Evolutionary conservation across 75 land plant species (phyloP).

Genomic region (Gnetum montanum): DNA sequence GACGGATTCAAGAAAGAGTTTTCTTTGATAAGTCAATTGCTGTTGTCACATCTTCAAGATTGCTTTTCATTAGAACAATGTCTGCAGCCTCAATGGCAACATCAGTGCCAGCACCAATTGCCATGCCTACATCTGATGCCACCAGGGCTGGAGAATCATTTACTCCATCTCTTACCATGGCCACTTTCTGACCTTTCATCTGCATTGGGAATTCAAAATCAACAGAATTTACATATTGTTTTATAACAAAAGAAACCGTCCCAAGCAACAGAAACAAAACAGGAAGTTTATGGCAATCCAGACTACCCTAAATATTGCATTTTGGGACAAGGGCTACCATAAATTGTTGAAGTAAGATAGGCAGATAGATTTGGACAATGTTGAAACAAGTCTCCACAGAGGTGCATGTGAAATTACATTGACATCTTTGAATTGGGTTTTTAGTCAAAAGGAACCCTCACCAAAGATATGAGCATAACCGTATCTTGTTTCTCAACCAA

Average conservation of each 20-base stretch:
- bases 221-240: background rate
- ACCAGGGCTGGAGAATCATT: conserved; percentile 93
- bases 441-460: background rate
- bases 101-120: conserved; percentile 97
- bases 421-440: too few relatives aligned
- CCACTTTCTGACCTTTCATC: conserved; percentile 56
- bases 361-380: background rate
- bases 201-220: background rate
- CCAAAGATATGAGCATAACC: background rate
- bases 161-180: conserved; percentile 95
- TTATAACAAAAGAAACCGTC: conserved; percentile 4
- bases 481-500: background rate
- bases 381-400: too few relatives aligned
- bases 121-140: conserved; percentile 91
- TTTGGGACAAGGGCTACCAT: background rate
- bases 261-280: background rate
- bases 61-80: conserved; percentile 74
- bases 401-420: too few relatives aligned
- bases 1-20: conserved; percentile 55
- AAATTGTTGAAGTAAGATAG: background rate
- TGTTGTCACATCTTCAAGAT: conserved; percentile 85
- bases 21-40: conserved; percentile 84
- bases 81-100: conserved; percentile 97
- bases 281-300: background rate
- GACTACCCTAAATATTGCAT: background rate